phyloP scores from a whole-genome alignment of 2,329 filamentous ascomycete species.

The Elsinoe australis region DNA sequence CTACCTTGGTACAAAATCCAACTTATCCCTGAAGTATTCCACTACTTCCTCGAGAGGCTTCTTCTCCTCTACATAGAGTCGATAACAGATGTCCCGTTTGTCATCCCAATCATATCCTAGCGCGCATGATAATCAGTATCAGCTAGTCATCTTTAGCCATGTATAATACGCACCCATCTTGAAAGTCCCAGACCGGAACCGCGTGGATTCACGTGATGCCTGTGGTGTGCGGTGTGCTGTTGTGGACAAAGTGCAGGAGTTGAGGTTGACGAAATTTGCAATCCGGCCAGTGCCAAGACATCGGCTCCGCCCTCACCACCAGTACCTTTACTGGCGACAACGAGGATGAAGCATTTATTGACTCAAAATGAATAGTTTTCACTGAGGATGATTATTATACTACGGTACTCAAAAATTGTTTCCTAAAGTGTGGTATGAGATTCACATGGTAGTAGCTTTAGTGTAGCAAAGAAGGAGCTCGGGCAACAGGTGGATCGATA shows the following conservation, averaged over 20 bases:
- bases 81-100: conserved; percentile 57
- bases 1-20: conserved; percentile 21
- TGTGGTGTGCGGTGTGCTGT: conserved; percentile 11
- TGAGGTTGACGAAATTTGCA: conserved; percentile 15
- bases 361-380: too few relatives aligned
- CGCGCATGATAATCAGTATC: background rate
- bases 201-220: background rate
- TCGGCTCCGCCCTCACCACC: too few relatives aligned
- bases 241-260: conserved; percentile 9
- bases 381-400: too few relatives aligned
- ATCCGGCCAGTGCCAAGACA: background rate
- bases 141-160: background rate
- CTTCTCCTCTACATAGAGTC: conserved; percentile 69
- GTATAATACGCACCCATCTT: background rate
- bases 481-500: too few relatives aligned
- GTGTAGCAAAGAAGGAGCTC: too few relatives aligned
- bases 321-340: too few relatives aligned
- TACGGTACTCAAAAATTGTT: too few relatives aligned
- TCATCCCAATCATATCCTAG: conserved; percentile 58
- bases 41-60: conserved; percentile 67
- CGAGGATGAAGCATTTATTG: too few relatives aligned
- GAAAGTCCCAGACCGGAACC: background rate
- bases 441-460: too few relatives aligned
- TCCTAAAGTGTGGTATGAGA: too few relatives aligned
- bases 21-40: conserved; percentile 49